Conservation (phyloP, 2,329 filamentous ascomycete genomes). For the Epichloe baconii region DNA sequence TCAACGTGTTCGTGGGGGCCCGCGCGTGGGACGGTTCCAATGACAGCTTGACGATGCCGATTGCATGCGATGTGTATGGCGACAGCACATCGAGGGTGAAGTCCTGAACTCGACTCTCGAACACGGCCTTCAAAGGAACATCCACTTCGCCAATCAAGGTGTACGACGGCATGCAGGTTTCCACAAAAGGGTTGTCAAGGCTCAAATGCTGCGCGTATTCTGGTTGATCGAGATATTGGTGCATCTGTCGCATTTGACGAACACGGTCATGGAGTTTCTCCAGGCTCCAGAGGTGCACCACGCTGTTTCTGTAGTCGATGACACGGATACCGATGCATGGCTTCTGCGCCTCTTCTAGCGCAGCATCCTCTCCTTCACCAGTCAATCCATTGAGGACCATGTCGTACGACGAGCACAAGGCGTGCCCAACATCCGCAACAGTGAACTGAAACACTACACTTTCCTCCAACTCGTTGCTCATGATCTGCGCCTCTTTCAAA, state of each 20-base stretch:
- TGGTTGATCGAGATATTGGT: conserved; percentile 89
- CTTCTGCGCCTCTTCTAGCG: conserved; percentile 69
- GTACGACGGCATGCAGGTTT: conserved; percentile 82
- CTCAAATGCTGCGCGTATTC: conserved; percentile 91
- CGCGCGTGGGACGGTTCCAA: conserved; percentile 88
- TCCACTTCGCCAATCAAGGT: conserved; percentile 88
- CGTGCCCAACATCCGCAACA: conserved; percentile 78
- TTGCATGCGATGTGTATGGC: conserved; percentile 78
- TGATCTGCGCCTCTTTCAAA: conserved; percentile 91
- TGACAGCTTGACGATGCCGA: conserved; percentile 82
- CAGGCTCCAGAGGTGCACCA: conserved; percentile 87
- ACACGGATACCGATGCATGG: conserved; percentile 85
- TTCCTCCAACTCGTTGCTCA: conserved; percentile 94
- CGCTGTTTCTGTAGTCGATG: conserved; percentile 74
- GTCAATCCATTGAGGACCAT: conserved; percentile 86
- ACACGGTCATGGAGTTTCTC: conserved; percentile 83
- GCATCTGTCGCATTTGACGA: conserved; percentile 87
- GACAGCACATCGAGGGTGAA: conserved; percentile 84
- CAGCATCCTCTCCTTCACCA: conserved; percentile 69
- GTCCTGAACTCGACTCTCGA: conserved; percentile 88
- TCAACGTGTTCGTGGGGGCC: conserved; percentile 75
- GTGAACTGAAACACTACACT: conserved; percentile 90
- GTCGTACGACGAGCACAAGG: conserved; percentile 87
- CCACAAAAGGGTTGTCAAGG: conserved; percentile 84
- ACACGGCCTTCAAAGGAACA: conserved; percentile 83